Percentiles rank a stretch among this genome's conserved stretches.
phyloP scores from a whole-genome alignment of 1,139 yeast genomes.

The Kodamaea alishanica region DNA sequence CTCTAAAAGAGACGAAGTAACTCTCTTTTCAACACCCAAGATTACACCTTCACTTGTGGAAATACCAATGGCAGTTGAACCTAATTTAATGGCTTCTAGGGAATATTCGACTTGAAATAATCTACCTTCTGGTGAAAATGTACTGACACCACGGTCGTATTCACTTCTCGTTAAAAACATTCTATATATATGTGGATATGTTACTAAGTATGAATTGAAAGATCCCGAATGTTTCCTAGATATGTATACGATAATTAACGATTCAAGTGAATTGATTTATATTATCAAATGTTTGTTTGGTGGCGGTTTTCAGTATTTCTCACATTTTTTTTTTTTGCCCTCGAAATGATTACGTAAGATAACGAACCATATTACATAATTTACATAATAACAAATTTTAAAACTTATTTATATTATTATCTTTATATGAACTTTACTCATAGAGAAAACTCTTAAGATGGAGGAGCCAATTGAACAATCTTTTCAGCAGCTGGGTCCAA shows the following conservation, averaged over 20 bases:
- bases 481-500: slow-evolving; percentile 97
- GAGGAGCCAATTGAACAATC: slow-evolving; percentile 69
- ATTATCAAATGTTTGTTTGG: background rate
- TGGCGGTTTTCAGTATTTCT: background rate
- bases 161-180: slow-evolving; percentile 99
- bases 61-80: slow-evolving; percentile 97
- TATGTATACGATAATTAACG: too few relatives aligned
- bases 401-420: background rate
- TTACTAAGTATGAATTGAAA: background rate
- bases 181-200: slow-evolving; percentile 1
- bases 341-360: too few relatives aligned
- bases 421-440: background rate
- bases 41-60: slow-evolving; percentile 96
- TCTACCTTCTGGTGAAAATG: slow-evolving; percentile 98
- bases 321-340: background rate
- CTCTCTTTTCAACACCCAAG: slow-evolving; percentile 95
- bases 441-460: slow-evolving; percentile 26
- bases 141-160: slow-evolving; percentile 97
- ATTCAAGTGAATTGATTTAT: too few relatives aligned
- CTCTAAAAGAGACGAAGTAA: slow-evolving; percentile 87
- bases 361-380: too few relatives aligned
- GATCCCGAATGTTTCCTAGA: too few relatives aligned
- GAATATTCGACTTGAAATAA: slow-evolving; percentile 98
- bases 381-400: background rate
- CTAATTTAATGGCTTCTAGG: slow-evolving; percentile 91